These are phyloP conservation scores for Aspergillus cristatus DNA, from an alignment of 495 filamentous ascomycete genomes.

Conservation along the genomic window DNA sequence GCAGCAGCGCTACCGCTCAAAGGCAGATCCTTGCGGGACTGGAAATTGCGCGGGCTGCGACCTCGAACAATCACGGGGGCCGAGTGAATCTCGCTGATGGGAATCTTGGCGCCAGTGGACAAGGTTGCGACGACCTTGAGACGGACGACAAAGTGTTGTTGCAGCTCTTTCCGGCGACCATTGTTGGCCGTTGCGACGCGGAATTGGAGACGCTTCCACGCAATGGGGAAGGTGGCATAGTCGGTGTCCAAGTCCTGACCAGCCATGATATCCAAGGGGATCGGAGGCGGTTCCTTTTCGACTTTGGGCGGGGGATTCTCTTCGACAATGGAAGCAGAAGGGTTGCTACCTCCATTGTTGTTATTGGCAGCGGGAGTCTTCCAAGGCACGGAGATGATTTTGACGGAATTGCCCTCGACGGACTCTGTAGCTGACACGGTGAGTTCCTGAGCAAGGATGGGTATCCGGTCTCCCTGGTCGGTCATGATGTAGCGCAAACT, in stretches of 20 bases:
- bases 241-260: conserved; percentile 72
- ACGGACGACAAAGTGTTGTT: conserved; percentile 72
- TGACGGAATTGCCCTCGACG: conserved; percentile 77
- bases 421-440: conserved; percentile 82
- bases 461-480: conserved; percentile 67
- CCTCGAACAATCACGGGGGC: conserved; percentile 71
- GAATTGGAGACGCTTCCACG: conserved; percentile 89
- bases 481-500: conserved; percentile 64
- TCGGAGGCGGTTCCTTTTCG: conserved; percentile 56
- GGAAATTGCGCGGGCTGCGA: conserved; percentile 71
- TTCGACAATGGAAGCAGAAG: conserved; percentile 25
- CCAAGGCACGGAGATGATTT: conserved; percentile 91
- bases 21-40: conserved; percentile 66
- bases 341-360: conserved; percentile 21
- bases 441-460: conserved; percentile 65
- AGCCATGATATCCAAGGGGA: conserved; percentile 63
- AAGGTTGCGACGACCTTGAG: conserved; percentile 65
- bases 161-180: conserved; percentile 67
- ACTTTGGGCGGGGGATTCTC: conserved; percentile 46
- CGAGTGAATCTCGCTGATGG: conserved; percentile 62
- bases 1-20: conserved; percentile 61
- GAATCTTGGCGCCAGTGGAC: conserved; percentile 56
- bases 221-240: conserved; percentile 70
- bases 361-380: conserved; percentile 67
- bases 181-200: conserved; percentile 85